Percentiles rank a stretch among this genome's conserved stretches.
These are phyloP conservation scores for Colletotrichum sansevieriae DNA, from an alignment of 2,329 filamentous ascomycete species.

Conservation along the genomic window DNA sequence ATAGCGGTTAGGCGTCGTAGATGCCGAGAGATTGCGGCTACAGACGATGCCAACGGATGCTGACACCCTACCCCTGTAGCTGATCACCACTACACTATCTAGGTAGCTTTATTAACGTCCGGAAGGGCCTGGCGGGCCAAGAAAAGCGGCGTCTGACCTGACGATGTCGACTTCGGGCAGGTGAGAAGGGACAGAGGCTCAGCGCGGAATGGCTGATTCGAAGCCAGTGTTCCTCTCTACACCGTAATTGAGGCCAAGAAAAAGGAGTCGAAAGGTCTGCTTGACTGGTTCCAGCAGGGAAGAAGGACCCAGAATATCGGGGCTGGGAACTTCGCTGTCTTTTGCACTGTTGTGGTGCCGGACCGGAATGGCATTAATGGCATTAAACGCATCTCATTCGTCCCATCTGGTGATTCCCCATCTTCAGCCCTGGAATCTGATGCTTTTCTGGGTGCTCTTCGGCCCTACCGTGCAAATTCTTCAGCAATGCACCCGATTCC, in stretches of 20 bases:
- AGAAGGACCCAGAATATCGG: background rate
- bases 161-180: background rate
- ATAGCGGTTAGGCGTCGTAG: conserved; percentile 6
- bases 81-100: conserved; percentile 11
- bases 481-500: conserved; percentile 12
- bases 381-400: conserved; percentile 8
- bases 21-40: conserved; percentile 38
- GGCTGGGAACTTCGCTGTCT: background rate
- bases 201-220: background rate
- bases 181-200: no score
- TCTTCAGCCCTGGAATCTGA: conserved; percentile 13
- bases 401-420: conserved; percentile 34
- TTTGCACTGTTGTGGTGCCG: conserved; percentile 11
- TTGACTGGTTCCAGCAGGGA: background rate
- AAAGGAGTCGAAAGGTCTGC: background rate
- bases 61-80: conserved; percentile 20
- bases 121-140: conserved; percentile 1
- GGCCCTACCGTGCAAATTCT: conserved; percentile 29
- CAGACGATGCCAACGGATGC: conserved; percentile 15
- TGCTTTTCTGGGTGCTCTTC: conserved; percentile 34
- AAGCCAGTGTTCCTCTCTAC: background rate
- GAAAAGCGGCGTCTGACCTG: conserved; percentile 10
- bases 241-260: background rate
- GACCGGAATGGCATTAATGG: background rate
- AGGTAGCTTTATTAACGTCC: conserved; percentile 20